Conservation (phyloP, 441 rosid genomes). For the Syzygium malaccense region DNA sequence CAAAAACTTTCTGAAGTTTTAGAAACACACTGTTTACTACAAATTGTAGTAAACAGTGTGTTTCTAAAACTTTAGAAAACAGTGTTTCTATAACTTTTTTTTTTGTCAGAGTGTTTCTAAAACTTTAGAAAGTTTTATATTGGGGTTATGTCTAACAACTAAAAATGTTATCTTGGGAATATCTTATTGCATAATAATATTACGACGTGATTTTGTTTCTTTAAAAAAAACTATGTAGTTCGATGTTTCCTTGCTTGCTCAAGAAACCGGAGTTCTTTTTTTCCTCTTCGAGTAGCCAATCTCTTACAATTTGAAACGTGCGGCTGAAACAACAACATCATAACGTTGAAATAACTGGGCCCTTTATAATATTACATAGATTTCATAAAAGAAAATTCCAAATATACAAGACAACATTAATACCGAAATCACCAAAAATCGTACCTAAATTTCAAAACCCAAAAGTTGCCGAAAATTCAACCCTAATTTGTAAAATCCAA, state of each 20-base stretch:
- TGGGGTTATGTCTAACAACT: not conserved
- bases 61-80: too few relatives aligned
- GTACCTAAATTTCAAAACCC: too few relatives aligned
- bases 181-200: not conserved
- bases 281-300: not conserved
- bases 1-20: too few relatives aligned
- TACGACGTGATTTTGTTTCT: not conserved
- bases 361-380: accelerated
- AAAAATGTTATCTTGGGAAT: not conserved
- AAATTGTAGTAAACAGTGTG: too few relatives aligned
- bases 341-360: not conserved
- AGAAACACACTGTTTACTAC: too few relatives aligned
- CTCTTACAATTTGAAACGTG: not conserved
- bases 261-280: not conserved
- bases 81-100: too few relatives aligned
- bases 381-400: not conserved
- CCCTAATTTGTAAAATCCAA: too few relatives aligned
- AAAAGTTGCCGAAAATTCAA: too few relatives aligned
- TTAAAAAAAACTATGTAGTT: not conserved
- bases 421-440: too few relatives aligned
- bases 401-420: not conserved
- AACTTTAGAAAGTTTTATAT: too few relatives aligned
- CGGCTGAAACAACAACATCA: not conserved
- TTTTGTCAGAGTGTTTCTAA: too few relatives aligned
- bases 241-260: not conserved